Evolutionary conservation across 2,329 filamentous ascomycete genomes (phyloP), one percentile per base, ranked within the genome.

Genomic region (Microthyrium microscopicum): DNA sequence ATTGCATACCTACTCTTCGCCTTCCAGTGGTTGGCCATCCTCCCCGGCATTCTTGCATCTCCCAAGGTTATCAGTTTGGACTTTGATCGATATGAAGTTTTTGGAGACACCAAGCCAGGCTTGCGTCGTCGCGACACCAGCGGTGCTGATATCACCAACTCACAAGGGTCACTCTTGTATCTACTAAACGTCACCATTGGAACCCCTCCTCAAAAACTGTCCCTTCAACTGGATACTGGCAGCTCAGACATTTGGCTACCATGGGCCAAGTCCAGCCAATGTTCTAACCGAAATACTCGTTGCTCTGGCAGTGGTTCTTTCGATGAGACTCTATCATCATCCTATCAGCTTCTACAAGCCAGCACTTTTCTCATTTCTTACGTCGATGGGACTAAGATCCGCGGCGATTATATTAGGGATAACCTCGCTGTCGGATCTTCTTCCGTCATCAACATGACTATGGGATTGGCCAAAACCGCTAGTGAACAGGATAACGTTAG

Each of bases 321-420:
- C 53, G 52, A 57, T 27, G 66, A 78, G 26, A 77, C 79, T 49
- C 54, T 62, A 1, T 92, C 83, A 0, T 82, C 78, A 3, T 80
- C 82, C 3, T 87, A 85, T 53, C 47, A 64, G 21, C 82, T 75
- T 48, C 54, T 91, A 34, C 73, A 72, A 40, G 73, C 69, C 47
- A 64, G 73, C 40, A 13, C 27, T n/a, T 93, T 94, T 60, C 84
- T 87, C 56, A 92, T 93, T 41, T 73, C 75, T 1, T 93, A 93
- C 44, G 77, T 79, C 28, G 84, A 93, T 54, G 79, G 80, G 27
- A 80, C 79, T 0, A 72, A 73, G 5, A 79, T 83, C 1, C 52
- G 58, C 1, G 84, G 85, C 22, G 79, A 89, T 53, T 93, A 92
- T 51, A 80, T 73, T 3, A 73, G 68, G 3, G 85, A 94, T 48